These are phyloP conservation scores for Mortierella sp. DNA, from an alignment of 371 early-diverging fungal species.

Conservation along the genomic window DNA sequence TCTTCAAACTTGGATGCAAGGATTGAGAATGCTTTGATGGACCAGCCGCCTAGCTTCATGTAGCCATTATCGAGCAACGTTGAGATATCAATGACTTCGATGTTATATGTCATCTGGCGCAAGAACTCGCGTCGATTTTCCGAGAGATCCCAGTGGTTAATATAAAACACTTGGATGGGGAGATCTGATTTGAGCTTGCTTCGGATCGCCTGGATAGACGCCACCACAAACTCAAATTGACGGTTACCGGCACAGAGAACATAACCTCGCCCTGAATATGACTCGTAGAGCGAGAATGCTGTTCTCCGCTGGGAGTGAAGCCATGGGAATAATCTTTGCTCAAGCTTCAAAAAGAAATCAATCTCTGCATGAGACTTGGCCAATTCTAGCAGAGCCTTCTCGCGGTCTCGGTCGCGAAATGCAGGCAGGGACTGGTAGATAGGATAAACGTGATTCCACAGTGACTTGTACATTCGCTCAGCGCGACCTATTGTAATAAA, in stretches of 20 bases:
- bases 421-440: conserved; percentile 20
- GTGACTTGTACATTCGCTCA: conserved; percentile 29
- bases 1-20: conserved; percentile 74
- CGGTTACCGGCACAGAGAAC: conserved; percentile 77
- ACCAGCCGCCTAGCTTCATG: conserved; percentile 69
- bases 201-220: conserved; percentile 68
- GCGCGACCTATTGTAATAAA: conserved; percentile 13
- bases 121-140: conserved; percentile 59
- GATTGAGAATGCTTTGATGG: conserved; percentile 74
- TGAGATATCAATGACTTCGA: conserved; percentile 65
- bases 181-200: conserved; percentile 66
- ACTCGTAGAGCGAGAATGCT: conserved; percentile 20
- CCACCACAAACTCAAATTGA: conserved; percentile 72
- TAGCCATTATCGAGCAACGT: conserved; percentile 62
- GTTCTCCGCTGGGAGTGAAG: conserved; percentile 19
- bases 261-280: conserved; percentile 63
- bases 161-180: conserved; percentile 82
- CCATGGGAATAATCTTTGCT: conserved; percentile 28
- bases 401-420: conserved; percentile 3
- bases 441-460: conserved; percentile 32
- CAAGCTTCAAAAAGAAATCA: conserved; percentile 34
- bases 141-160: conserved; percentile 66
- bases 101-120: conserved; percentile 60
- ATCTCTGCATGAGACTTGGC: conserved; percentile 24
- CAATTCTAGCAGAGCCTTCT: conserved; percentile 9